Evolutionary conservation across 2,329 filamentous ascomycete species (phyloP).

Genomic region (Fusarium aywerte): DNA sequence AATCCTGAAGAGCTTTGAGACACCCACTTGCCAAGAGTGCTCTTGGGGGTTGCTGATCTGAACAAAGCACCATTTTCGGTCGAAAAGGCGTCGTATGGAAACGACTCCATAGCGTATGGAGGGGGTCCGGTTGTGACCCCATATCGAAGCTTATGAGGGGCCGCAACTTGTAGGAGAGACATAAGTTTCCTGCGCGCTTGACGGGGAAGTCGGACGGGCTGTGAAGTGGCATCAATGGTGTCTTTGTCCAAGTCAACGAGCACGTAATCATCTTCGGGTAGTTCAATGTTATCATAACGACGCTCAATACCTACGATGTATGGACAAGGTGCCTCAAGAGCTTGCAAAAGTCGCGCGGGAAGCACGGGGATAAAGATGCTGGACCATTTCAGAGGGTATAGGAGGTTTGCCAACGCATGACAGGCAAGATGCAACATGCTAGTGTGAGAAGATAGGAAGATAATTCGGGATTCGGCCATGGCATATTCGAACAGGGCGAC

Average conservation of each 20-base stretch:
- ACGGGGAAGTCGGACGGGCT: conserved; percentile 82
- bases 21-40: conserved; percentile 85
- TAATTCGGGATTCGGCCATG: conserved; percentile 92
- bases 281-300: conserved; percentile 84
- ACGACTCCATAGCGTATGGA: conserved; percentile 91
- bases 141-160: conserved; percentile 87
- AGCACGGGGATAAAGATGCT: conserved; percentile 95
- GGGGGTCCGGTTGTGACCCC: conserved; percentile 90
- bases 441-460: conserved; percentile 93
- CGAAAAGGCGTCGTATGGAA: conserved; percentile 88
- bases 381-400: conserved; percentile 93
- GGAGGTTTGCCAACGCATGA: conserved; percentile 82
- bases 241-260: conserved; percentile 94
- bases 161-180: conserved; percentile 87
- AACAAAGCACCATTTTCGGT: conserved; percentile 87
- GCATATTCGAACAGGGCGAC: conserved; percentile 93
- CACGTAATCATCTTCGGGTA: conserved; percentile 96
- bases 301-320: conserved; percentile 97
- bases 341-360: conserved; percentile 86
- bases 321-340: conserved; percentile 92
- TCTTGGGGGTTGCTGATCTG: conserved; percentile 73
- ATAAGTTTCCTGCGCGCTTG: conserved; percentile 91
- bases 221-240: conserved; percentile 83
- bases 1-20: conserved; percentile 91
- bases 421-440: conserved; percentile 95